Evolutionary conservation across 1,284 basidiomycete genomes (phyloP).

Genomic region (Malassezia slooffiae): DNA sequence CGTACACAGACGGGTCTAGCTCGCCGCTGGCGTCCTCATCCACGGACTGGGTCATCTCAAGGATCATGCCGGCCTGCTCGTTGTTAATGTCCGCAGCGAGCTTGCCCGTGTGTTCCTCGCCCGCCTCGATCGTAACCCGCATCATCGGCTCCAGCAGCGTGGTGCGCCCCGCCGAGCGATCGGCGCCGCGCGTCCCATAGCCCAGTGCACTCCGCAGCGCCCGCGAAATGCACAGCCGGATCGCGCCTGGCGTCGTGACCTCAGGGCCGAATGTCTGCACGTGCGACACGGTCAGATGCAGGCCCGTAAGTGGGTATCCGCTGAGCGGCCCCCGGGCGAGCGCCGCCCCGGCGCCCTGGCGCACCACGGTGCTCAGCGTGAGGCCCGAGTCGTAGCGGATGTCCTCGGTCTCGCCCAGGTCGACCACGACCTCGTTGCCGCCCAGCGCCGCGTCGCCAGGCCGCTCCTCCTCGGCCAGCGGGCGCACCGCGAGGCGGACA

Average conservation of each 20-base stretch:
- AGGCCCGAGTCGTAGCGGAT: neutral
- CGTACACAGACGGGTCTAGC: constrained; percentile 55
- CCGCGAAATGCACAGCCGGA: constrained; percentile 23
- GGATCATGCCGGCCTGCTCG: constrained; percentile 32
- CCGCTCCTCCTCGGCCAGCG: constrained; percentile 16
- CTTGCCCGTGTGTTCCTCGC: constrained; percentile 26
- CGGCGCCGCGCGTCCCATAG: constrained; percentile 2
- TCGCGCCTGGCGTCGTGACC: constrained; percentile 21
- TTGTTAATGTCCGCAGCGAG: constrained; percentile 36
- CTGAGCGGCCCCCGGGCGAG: constrained; percentile 36
- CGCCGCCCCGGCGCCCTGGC: constrained; percentile 23
- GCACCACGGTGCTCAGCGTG: constrained; percentile 1
- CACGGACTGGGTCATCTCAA: constrained; percentile 24
- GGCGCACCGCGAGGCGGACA: constrained; percentile 17
- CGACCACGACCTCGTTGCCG: constrained; percentile 27
- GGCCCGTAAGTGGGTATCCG: constrained; percentile 29
- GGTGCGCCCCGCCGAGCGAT: constrained; percentile 7
- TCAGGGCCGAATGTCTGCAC: constrained; percentile 25
- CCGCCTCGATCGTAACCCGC: constrained; percentile 26
- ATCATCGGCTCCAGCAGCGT: constrained; percentile 44
- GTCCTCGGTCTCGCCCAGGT: constrained; percentile 6
- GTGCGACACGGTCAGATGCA: constrained; percentile 22
- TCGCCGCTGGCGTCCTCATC: constrained; percentile 50
- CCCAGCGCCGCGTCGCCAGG: constrained; percentile 17
- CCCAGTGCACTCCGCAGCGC: constrained; percentile 24